phyloP scores from a whole-genome alignment of 208 protist species.

The Trypanosoma melophagium region DNA sequence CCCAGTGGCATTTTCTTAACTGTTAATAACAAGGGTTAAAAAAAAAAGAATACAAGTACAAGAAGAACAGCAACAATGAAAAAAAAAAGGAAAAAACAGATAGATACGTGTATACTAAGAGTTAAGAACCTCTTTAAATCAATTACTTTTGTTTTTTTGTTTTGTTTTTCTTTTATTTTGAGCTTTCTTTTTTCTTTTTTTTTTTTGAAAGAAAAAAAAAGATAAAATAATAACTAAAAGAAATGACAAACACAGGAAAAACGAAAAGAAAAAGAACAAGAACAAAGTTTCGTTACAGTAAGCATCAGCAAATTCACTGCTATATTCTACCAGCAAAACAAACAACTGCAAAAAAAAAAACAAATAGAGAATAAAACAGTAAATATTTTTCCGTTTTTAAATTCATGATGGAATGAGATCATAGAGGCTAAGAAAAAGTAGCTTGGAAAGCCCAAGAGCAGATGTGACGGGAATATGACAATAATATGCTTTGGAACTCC shows the following conservation, averaged over 20 bases:
- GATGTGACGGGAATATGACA: conserved; percentile 82
- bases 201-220: no score
- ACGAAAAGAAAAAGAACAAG: conserved; percentile 13
- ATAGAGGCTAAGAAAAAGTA: conserved; percentile 66
- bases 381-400: conserved; percentile 4
- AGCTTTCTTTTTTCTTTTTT: no score
- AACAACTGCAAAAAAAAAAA: not conserved
- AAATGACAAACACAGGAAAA: no score
- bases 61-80: conserved; percentile 2
- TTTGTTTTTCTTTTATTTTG: no score
- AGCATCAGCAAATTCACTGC: not conserved
- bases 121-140: no score
- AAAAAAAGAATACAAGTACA: not conserved
- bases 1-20: conserved; percentile 7
- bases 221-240: no score
- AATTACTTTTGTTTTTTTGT: no score
- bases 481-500: conserved; percentile 47
- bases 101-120: conserved; percentile 17
- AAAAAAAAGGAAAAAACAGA: conserved; percentile 4
- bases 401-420: conserved; percentile 69
- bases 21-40: not conserved
- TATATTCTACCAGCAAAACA: not conserved
- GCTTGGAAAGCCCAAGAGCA: conserved; percentile 54
- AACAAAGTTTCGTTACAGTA: not conserved
- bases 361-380: conserved; percentile 2